Evolutionary conservation across 139 green algal species (phyloP).

Genomic region (Microglena sp.): DNA sequence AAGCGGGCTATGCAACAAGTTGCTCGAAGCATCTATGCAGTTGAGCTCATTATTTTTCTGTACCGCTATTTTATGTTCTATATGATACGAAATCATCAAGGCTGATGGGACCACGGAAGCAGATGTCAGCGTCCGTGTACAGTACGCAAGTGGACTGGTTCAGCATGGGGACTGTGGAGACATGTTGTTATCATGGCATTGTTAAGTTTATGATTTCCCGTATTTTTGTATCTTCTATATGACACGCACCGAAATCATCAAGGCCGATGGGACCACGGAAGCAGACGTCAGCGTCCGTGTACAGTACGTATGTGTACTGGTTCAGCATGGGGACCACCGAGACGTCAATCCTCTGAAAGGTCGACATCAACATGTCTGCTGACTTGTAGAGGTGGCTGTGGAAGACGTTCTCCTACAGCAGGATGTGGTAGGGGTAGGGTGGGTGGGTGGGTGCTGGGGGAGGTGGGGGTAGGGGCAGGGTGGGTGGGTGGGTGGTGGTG

Average conservation of each 20-base stretch:
- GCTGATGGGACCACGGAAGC: slow-evolving; percentile 9
- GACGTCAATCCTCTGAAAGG: slow-evolving; percentile 20
- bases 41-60: too few relatives aligned
- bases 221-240: too few relatives aligned
- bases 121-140: slow-evolving; percentile 32
- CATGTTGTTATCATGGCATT: too few relatives aligned
- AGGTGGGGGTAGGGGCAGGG: too few relatives aligned
- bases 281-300: slow-evolving; percentile 30
- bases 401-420: slow-evolving; percentile 12
- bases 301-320: slow-evolving; percentile 37
- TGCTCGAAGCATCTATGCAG: too few relatives aligned
- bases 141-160: slow-evolving; percentile 34
- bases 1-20: too few relatives aligned
- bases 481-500: too few relatives aligned
- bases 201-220: too few relatives aligned
- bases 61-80: too few relatives aligned
- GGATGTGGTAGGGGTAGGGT: too few relatives aligned
- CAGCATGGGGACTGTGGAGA: too few relatives aligned
- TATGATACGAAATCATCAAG: slow-evolving; percentile 7
- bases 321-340: slow-evolving; percentile 11
- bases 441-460: too few relatives aligned
- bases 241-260: slow-evolving; percentile 5
- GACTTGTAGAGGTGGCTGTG: slow-evolving; percentile 13
- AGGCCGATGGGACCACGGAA: slow-evolving; percentile 8
- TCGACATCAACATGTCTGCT: slow-evolving; percentile 9